Evolutionary conservation across 345 rosid genomes (phyloP), one percentile per base, ranked within the genome.

Genomic region (Populus euphratica): DNA sequence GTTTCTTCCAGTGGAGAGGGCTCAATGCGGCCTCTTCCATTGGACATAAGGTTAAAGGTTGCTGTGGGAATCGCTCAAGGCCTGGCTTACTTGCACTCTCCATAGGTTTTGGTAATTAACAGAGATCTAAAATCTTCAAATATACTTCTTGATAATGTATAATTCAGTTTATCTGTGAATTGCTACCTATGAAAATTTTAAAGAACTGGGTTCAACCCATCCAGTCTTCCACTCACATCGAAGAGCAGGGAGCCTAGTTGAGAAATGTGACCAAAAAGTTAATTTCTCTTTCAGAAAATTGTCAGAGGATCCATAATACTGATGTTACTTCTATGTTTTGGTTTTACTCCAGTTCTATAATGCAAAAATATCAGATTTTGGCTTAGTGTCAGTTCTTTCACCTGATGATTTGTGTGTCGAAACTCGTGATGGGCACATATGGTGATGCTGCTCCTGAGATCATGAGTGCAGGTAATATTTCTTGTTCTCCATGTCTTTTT

Each of bases 51-150:
- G 36, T 21, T 77, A 6, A 33, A 44, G 63, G 56, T 77, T 69
- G 80, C 74, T 59, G 18, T 62, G 9, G 75, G 75, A 70, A 54
- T 38, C 35, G 64, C 80, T 1, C 49, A 41, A 21, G 70, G 74
- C 33, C 36, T 77, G 7, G 70, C 73, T 6, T 63, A 70, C 44
- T 3, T 70, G 38, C 64, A 44, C 44, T 31, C 62, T 12, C 2
- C 3, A 8, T 7, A 31, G 29, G 38, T 13, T 6, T 64, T 62
- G 14, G 23, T 77, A n/a, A 70, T 77, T 9, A 63, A 77, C 29
- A 14, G 80, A 12, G 80, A 77, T 71, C 20, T 71, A 31, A 70
- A 71, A 23, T 52, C 80, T 27, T 77, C 80, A 11, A 77, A 77
- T 47, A 17, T 77, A 29, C 69, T 77, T 27, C 59, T 70, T 62